A percentile compares a stretch with the other conserved stretches of the same genome.
These are phyloP conservation scores for Fonsecaea monophora DNA, from an alignment of 2,329 filamentous ascomycete genomes.

Conservation along the genomic window DNA sequence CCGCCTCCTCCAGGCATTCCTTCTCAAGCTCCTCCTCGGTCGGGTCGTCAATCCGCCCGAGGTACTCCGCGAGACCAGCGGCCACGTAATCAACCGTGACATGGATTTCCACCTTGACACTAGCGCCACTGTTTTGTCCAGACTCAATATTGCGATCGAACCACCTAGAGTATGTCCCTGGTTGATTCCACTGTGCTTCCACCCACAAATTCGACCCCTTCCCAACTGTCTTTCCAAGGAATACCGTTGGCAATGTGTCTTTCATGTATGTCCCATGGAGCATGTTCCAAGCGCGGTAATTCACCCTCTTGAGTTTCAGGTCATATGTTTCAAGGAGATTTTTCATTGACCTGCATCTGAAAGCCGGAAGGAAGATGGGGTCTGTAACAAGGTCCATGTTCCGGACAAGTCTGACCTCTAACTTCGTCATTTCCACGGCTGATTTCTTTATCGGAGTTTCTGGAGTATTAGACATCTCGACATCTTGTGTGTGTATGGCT, in stretches of 20 bases:
- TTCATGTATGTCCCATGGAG: neutral
- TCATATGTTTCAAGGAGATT: neutral
- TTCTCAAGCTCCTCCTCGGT: neutral
- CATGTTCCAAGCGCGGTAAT: neutral
- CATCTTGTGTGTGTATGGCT: neutral
- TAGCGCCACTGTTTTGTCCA: neutral
- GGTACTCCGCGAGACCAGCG: too few species aligned
- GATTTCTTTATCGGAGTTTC: too few species aligned
- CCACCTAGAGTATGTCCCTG: neutral
- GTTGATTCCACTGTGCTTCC: too few species aligned
- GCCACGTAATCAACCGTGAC: neutral
- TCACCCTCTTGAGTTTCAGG: neutral
- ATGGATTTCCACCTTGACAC: neutral
- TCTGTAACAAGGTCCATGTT: neutral
- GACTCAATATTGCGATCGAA: neutral
- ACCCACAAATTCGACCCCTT: neutral
- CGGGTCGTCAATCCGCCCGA: too few species aligned
- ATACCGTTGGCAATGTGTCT: neutral
- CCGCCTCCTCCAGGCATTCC: neutral
- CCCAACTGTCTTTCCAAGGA: neutral
- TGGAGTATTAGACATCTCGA: neutral
- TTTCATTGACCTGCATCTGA: neutral
- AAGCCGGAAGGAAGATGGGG: neutral
- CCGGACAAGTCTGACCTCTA: neutral
- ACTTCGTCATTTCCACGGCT: too few species aligned